Evolutionary conservation across 768 basidiomycete species (phyloP), one percentile per base, ranked within the genome.

Genomic region (Rhizopogon rudus): DNA sequence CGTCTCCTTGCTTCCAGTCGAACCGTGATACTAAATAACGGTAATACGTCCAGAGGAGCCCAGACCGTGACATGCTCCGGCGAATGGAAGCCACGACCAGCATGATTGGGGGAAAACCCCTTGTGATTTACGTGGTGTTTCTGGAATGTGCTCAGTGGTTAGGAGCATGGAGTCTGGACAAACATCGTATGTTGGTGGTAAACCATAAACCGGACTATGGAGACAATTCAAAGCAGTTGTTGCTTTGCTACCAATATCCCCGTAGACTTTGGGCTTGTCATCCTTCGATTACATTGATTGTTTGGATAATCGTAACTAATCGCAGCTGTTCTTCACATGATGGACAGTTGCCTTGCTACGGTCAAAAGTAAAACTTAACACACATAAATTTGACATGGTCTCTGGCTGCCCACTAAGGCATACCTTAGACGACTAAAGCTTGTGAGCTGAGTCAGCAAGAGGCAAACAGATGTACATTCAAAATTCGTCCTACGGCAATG

Each of bases 71-170:
- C 8, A 49, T 2, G 46, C 13, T 35, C 46, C 35, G 33, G 48
- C 22, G 37, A 35, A 35, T 48, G 14, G 13, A 35, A 37, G 9
- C 14, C 20, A 5, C 6, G 44, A 31, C 29, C 12, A 35, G 17
- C 8, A 20, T 22, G 14, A 20, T 37, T 49, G 35, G 48, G 37
- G 12, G 5, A 49, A 37, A 22, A n/a, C 35, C 48, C 13, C 31
- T 16, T 37, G 46, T 14, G 7, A 20, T 59, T 53, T 53, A 57
- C 58, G 58, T 59, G 45, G 10, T 57, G 25, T 44, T 37, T 58
- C 45, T 56, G 22, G 45, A 44, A 51, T 43, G 22, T 35, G 29
- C 20, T 20, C 31, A 49, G 46, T 20, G 10, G 31, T 22, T 49
- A 31, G 13, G 17, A 35, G 17, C 12, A 46, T n/a, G 7, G 17